Base-by-base conservation (phyloP, 108 stramenopile genomes). In the Pseudonitzschia multiseries region DNA sequence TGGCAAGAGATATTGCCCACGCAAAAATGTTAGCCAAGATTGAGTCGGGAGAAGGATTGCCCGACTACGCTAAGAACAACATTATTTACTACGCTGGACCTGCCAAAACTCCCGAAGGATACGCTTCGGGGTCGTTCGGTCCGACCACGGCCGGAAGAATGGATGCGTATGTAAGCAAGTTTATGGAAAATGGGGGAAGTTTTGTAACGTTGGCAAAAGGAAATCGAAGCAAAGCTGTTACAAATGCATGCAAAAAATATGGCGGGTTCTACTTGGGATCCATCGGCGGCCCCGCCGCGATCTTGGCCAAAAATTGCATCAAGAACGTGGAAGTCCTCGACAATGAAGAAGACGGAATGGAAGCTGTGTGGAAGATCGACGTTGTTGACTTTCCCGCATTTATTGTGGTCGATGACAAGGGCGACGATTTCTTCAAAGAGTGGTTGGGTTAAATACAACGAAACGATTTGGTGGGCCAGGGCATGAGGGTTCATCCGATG, bases 101-200 rank as follows among this genome's bases (percentile, higher is more conserved):
- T 9, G 98, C 98, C 24, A 97, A 97, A 80, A 98, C 96, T 24
- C 97, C 97, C 0, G 93, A 96, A 29, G 97, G 97, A 8, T 95
- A 95, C 70, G 96, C 97, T 12, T 94, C 93, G 46, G 97, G 97
- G 26, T 88, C 86, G 21, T 98, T 97, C 71, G 96, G 97, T 9
- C 97, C 96, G 2, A 98, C 96, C n/a, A 96, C 97, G 10, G 97
- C 97, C 14, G 97, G 97, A n/a, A 79, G 97, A 53, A 98, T 98
- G 97, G 97, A 98, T 87, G 84, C 90, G 2, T 98, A 98, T 73
- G 96, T 97, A 50, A 93, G 90, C 70, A 85, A 74, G 54, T 98
- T 98, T 68, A 96, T 96, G 97, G 77, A 86, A 65, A 67, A 91
- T 63, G 97, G 97, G 31, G 97, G 97, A 36, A 86, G 84, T 20